phyloP scores from a whole-genome alignment of 352 stramenopile genomes.

The Phytophthora fragariae region DNA sequence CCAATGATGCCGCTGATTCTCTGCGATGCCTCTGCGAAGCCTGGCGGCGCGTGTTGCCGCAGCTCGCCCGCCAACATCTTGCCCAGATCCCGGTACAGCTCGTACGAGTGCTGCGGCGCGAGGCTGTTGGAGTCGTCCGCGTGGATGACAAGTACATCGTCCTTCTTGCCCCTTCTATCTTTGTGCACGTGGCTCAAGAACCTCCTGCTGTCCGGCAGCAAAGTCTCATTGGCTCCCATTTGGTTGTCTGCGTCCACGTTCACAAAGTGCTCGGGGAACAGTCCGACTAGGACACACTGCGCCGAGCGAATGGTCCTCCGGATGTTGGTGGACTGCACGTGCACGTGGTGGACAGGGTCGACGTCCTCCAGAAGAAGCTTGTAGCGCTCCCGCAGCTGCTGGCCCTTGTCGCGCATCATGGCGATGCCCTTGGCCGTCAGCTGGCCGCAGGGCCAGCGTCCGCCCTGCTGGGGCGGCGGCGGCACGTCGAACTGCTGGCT shows the following conservation, averaged over 20 bases:
- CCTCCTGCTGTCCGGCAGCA: slow-evolving; percentile 21
- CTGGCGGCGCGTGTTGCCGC: slow-evolving; percentile 50
- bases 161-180: slow-evolving; percentile 1
- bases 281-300: slow-evolving; percentile 70
- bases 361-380: slow-evolving; percentile 39
- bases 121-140: slow-evolving; percentile 59
- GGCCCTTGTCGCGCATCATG: slow-evolving; percentile 70
- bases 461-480: slow-evolving; percentile 59
- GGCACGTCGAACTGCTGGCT: slow-evolving; percentile 13
- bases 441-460: slow-evolving; percentile 77
- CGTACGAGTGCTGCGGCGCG: slow-evolving; percentile 71
- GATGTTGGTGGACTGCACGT: slow-evolving; percentile 85
- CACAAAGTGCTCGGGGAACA: slow-evolving; percentile 67
- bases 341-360: slow-evolving; percentile 52
- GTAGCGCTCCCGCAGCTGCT: slow-evolving; percentile 55
- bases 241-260: slow-evolving; percentile 23
- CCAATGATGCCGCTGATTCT: slow-evolving; percentile 60
- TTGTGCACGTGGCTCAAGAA: slow-evolving; percentile 28
- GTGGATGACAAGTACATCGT: slow-evolving; percentile 50
- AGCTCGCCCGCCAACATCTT: slow-evolving; percentile 62
- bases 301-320: slow-evolving; percentile 73
- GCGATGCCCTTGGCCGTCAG: slow-evolving; percentile 71
- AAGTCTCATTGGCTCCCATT: slow-evolving; percentile 4
- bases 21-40: slow-evolving; percentile 45
- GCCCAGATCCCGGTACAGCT: slow-evolving; percentile 62